These are phyloP conservation scores for Paramecium primaurelia DNA, from an alignment of 73 alveolate genomes.

Conservation along the genomic window DNA sequence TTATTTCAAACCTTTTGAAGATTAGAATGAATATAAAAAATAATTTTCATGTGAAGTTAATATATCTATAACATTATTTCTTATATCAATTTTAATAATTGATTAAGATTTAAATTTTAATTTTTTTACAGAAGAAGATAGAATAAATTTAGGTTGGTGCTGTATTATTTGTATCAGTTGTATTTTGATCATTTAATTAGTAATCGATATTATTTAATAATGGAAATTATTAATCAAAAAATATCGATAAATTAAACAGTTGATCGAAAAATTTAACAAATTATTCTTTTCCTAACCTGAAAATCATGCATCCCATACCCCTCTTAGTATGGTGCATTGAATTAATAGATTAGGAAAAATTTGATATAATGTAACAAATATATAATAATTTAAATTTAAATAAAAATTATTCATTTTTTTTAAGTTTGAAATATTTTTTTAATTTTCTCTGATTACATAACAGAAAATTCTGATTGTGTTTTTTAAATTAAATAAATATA, in stretches of 20 bases:
- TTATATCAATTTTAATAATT: not conserved
- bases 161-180: not conserved
- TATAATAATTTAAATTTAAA: not conserved
- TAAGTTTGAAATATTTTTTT: too few species aligned
- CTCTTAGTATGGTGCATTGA: not conserved
- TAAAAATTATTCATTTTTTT: not conserved
- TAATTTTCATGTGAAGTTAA: not conserved
- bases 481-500: too few species aligned
- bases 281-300: not conserved
- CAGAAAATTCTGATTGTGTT: not conserved
- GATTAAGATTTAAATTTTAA: not conserved
- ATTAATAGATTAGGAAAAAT: not conserved
- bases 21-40: not conserved
- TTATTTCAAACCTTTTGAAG: not conserved
- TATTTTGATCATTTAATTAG: not conserved
- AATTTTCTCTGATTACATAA: not conserved
- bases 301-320: not conserved
- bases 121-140: not conserved
- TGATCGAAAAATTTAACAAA: not conserved
- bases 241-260: not conserved
- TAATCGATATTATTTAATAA: not conserved
- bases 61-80: not conserved
- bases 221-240: not conserved
- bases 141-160: not conserved
- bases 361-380: not conserved